Conservation (phyloP, 257 asterid genomes). For the Thymus quinquecostatus region DNA sequence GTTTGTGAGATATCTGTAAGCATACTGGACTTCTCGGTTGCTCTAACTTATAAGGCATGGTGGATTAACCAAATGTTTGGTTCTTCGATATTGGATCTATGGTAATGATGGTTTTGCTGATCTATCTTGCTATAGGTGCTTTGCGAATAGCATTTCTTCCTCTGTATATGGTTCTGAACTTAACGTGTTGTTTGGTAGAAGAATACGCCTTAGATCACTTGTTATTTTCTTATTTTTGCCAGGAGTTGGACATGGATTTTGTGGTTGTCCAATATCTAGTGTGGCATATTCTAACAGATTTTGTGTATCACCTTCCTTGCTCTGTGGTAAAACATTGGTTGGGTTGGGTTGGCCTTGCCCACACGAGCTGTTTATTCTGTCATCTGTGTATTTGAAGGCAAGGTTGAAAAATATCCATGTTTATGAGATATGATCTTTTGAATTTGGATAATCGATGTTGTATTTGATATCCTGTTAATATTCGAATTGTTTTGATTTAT, state of each 20-base stretch:
- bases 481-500: background rate
- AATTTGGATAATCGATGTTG: background rate
- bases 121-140: background rate
- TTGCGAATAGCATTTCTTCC: constrained; percentile 15
- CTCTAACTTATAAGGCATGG: background rate
- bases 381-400: background rate
- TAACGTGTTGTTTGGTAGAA: background rate
- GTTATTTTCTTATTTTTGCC: constrained; percentile 1
- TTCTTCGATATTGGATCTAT: background rate
- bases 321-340: background rate
- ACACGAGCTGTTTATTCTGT: background rate
- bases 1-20: background rate
- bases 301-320: background rate
- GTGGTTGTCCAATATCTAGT: background rate
- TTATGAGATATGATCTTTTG: background rate
- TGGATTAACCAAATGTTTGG: background rate
- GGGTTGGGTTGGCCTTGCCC: background rate
- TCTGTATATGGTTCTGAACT: constrained; percentile 4
- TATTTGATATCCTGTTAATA: background rate
- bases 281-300: background rate
- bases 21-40: background rate
- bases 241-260: background rate
- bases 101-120: background rate
- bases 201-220: background rate
- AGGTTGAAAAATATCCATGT: background rate